Conservation (phyloP, 2,329 filamentous ascomycete species). For the Penicillium sp. region DNA sequence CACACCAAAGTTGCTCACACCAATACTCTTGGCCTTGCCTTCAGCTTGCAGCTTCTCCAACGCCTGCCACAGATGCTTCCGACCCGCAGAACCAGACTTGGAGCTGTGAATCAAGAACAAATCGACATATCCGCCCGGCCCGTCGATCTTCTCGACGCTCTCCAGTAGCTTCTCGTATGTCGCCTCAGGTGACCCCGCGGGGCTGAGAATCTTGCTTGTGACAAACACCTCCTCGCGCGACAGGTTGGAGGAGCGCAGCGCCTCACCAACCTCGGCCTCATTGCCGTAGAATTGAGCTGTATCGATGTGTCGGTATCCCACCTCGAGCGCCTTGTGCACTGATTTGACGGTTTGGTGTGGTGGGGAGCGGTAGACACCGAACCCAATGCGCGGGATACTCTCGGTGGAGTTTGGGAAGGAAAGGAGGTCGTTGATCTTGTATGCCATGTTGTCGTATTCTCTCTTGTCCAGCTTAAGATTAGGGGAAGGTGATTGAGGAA, state of each 20-base stretch:
- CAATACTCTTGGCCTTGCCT: slow-evolving; percentile 64
- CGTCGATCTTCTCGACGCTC: slow-evolving; percentile 64
- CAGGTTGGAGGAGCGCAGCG: slow-evolving; percentile 58
- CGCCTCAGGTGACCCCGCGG: slow-evolving; percentile 55
- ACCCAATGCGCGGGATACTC: slow-evolving; percentile 66
- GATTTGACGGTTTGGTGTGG: slow-evolving; percentile 57
- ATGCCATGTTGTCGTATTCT: slow-evolving; percentile 18
- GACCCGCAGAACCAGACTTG: slow-evolving; percentile 53
- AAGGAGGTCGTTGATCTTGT: slow-evolving; percentile 50
- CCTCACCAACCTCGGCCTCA: slow-evolving; percentile 65
- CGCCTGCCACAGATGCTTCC: slow-evolving; percentile 65
- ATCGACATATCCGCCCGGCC: slow-evolving; percentile 65
- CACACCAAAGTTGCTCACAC: slow-evolving; percentile 71
- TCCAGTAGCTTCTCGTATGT: slow-evolving; percentile 61
- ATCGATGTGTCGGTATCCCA: slow-evolving; percentile 57
- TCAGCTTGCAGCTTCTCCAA: slow-evolving; percentile 62
- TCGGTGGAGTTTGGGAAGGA: slow-evolving; percentile 52
- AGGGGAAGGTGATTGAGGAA: background rate
- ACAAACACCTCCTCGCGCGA: slow-evolving; percentile 60
- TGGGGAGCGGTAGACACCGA: slow-evolving; percentile 68
- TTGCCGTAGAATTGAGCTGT: slow-evolving; percentile 70
- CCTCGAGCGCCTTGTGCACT: slow-evolving; percentile 56
- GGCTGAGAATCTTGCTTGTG: slow-evolving; percentile 67
- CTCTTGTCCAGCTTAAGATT: background rate
- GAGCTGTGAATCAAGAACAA: slow-evolving; percentile 70